Base-by-base conservation (phyloP, 2,329 filamentous ascomycete species). In the Escovopsis weberi region DNA sequence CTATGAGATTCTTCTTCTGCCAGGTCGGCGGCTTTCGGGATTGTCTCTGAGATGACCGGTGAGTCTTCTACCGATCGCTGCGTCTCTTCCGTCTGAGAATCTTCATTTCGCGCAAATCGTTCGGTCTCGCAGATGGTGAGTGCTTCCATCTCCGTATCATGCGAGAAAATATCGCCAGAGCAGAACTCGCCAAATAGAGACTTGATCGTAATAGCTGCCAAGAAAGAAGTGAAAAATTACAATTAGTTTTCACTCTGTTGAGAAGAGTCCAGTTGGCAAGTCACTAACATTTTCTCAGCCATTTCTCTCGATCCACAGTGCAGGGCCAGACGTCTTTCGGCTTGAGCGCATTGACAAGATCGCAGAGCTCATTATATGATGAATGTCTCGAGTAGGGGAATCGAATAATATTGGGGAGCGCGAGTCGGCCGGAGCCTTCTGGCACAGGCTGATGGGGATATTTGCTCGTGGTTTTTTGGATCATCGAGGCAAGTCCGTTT, bases 341-440 rank as follows among this genome's bases (percentile, higher is more conserved):
- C 26, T 65, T 72, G 51, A 95, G 83, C 0, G 69, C 66, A 3
- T 66, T 57, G 1, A 94, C 68, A 1, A 95, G 63, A 42, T 77
- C 62, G 48, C 85, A 82, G 3, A 94, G 70, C 56, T 95, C 89
- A 0, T 68, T 65, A 46, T 91, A 89, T 0, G 85, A 94, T 0
- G 89, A 93, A 59, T 96, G 89, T 1, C 89, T 75, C 0, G 89
- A 89, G 55, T 88, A 95, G 0, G 88, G 85, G 50, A 94, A 95
- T 0, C 57, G 63, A 3, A 80, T 74, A 0, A 54, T 53, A 11
- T 51, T 62, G 0, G 69, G 62, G 2, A 74, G 53, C 0, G 2
- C 18, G 4, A n/a, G 4, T 32, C 4, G 19, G 12, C 11, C 19
- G n/a, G 11, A 12, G 10, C 28, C 19, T 15, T 33, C 12, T 2